Evolutionary conservation across 1,284 basidiomycete species (phyloP), one percentile per base, ranked within the genome.

Genomic region (Cutaneotrichosporon sp.): DNA sequence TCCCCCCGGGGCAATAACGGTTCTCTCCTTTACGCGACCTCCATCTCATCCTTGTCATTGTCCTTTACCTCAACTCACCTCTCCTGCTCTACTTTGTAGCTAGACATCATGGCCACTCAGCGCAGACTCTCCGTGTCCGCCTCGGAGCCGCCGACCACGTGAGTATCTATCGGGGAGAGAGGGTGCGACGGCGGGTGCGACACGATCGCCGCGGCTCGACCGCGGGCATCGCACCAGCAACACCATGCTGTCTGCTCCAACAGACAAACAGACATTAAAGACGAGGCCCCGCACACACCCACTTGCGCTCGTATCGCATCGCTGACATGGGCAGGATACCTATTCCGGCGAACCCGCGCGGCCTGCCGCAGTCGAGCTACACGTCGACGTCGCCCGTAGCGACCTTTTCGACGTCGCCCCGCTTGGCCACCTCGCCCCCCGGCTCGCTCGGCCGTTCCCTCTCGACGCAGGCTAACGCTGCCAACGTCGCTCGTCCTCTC

Each of bases 341-440:
- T 23, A 76, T 76, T 52, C 74, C 74, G 21, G 54, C 66, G 50
- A 74, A 76, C 66, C 69, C 74, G 35, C 64, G 69, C 10, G 70
- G 68, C 39, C 49, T 74, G 33, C 66, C 66, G n/a, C 41, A 46
- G 2, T 60, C 65, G 18, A 60, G 64, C 8, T 69, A 58, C 51
- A 36, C 23, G 21, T 61, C 60, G 26, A 45, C 57, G 41, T 70
- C 70, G 17, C 68, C 67, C n/a, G 50, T 58, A 7, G 54, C 59
- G 4, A 49, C 49, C 13, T n/a, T 54, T 22, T 35, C 43, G 20
- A 56, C 60, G 10, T 59, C 53, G 17, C 59, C 59, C 15, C 54
- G 51, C 34, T 44, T 62, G 46, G 46, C 57, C 7, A 61, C 61
- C 9, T 66, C 62, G 7, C 65, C 68, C 7, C 41, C 54, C 18